These are phyloP conservation scores for Malus hybrid DNA, from an alignment of 331 rosid genomes.

Conservation along the genomic window DNA sequence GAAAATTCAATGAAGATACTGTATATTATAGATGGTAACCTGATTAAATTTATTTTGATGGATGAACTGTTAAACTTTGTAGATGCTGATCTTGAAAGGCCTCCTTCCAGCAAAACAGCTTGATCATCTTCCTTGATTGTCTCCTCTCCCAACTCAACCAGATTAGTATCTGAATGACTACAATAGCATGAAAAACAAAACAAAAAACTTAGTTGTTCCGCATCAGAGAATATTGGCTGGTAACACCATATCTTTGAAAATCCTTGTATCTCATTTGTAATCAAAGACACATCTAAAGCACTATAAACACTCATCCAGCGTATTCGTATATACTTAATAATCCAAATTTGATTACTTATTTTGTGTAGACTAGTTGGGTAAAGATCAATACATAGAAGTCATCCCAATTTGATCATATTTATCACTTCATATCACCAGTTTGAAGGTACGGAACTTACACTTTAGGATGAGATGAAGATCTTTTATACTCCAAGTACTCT, in stretches of 20 bases:
- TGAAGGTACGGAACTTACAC: conserved; percentile 45
- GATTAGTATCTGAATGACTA: conserved; percentile 83
- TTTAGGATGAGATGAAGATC: conserved; percentile 51
- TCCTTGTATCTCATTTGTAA: not conserved
- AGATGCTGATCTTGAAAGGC: conserved; percentile 80
- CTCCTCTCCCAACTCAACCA: conserved; percentile 78
- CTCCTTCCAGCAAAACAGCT: conserved; percentile 78
- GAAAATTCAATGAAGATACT: conserved; percentile 5
- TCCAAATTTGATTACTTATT: not conserved
- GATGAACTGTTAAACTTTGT: conserved; percentile 49
- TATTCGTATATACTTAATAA: not conserved
- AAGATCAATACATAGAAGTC: no score
- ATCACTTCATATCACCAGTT: not conserved
- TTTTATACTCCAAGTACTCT: conserved; percentile 78
- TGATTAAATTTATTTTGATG: conserved; percentile 65
- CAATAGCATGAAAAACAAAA: conserved; percentile 26
- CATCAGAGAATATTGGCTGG: not conserved
- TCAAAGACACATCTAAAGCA: not conserved
- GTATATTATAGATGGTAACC: conserved; percentile 37
- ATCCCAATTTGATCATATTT: not conserved
- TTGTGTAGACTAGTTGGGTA: not conserved
- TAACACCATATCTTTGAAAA: not conserved
- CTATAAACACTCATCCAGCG: not conserved
- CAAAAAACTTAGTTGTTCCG: conserved; percentile 1
- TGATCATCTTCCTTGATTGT: conserved; percentile 71